A percentile compares a stretch with the other conserved stretches of the same genome.
Conservation (phyloP, 2,329 filamentous ascomycete species). For the Fusarium globosum region DNA sequence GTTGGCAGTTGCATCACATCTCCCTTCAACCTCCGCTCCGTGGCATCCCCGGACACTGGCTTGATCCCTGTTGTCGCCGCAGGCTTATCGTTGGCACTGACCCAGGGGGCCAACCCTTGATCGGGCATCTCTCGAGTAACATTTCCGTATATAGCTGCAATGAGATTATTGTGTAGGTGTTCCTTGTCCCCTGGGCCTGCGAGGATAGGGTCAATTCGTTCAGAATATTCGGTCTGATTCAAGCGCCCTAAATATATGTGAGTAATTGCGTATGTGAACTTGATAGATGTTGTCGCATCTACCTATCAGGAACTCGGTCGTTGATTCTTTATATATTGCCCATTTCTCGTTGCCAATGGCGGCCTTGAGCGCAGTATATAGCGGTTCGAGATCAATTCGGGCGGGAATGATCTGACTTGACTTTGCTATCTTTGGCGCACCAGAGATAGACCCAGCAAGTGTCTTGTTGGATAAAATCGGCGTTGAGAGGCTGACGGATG, state of each 20-base stretch:
- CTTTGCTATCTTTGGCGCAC: conserved; percentile 64
- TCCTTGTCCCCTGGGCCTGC: conserved; percentile 68
- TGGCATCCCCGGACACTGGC: conserved; percentile 72
- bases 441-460: conserved; percentile 63
- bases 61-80: conserved; percentile 67
- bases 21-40: conserved; percentile 73
- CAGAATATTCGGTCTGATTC: conserved; percentile 70
- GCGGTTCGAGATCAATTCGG: conserved; percentile 74
- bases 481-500: conserved; percentile 67
- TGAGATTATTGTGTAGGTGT: conserved; percentile 75
- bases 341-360: conserved; percentile 71
- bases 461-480: conserved; percentile 69
- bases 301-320: conserved; percentile 73
- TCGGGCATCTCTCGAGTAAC: conserved; percentile 76
- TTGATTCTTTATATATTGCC: conserved; percentile 71
- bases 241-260: conserved; percentile 63
- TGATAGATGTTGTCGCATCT: conserved; percentile 24
- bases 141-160: conserved; percentile 75
- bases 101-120: conserved; percentile 74
- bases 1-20: conserved; percentile 78
- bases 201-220: conserved; percentile 70
- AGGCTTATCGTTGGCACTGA: conserved; percentile 77
- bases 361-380: conserved; percentile 71
- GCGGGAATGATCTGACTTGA: conserved; percentile 71
- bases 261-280: conserved; percentile 36